These are phyloP conservation scores for Rhodotorula sp. DNA, from an alignment of 1,284 basidiomycete genomes.

Conservation along the genomic window DNA sequence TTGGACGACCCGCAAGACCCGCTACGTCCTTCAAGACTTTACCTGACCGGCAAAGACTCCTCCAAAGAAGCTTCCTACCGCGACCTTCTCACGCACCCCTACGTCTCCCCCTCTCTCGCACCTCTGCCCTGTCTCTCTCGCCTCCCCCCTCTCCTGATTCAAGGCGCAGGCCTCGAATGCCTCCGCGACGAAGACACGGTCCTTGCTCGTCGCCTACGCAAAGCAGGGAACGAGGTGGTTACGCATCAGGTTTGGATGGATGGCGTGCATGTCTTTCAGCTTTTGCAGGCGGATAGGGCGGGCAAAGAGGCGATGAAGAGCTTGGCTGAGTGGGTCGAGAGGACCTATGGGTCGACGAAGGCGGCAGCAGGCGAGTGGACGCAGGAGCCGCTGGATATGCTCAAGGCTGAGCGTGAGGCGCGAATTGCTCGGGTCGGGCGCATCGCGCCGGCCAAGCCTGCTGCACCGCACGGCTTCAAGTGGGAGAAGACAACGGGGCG, in stretches of 20 bases:
- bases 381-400: neutral
- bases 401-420: neutral
- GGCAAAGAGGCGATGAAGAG: neutral
- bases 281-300: neutral
- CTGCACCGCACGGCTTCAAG: neutral
- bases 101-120: constrained; percentile 32
- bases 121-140: constrained; percentile 24
- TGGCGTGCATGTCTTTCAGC: constrained; percentile 28
- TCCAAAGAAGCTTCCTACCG: neutral
- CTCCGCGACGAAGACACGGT: constrained; percentile 50
- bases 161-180: constrained; percentile 49
- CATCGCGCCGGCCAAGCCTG: neutral
- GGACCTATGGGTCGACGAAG: neutral
- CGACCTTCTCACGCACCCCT: constrained; percentile 17
- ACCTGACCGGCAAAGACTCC: constrained; percentile 6
- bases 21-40: neutral
- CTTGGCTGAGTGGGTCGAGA: constrained; percentile 10
- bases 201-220: constrained; percentile 48
- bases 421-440: neutral
- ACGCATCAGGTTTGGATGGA: constrained; percentile 25
- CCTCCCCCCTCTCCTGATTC: constrained; percentile 50
- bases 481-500: constrained; percentile 7
- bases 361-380: neutral
- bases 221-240: constrained; percentile 43
- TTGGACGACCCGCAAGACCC: constrained; percentile 2